phyloP scores from a whole-genome alignment of 495 filamentous ascomycete species.

The Glutinoglossum americanum region DNA sequence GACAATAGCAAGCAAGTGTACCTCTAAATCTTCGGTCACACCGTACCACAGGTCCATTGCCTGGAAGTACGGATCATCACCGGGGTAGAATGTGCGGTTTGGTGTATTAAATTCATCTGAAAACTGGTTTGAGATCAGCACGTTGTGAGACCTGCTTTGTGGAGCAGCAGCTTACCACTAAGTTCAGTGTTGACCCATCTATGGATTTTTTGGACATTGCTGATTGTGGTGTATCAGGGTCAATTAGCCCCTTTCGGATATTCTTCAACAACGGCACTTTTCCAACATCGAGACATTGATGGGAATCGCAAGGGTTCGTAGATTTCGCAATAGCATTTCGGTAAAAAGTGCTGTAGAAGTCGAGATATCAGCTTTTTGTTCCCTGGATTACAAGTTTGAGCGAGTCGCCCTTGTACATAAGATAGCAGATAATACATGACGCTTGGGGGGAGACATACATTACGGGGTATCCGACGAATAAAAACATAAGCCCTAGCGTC shows the following conservation, averaged over 20 bases:
- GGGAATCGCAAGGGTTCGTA: conserved; percentile 17
- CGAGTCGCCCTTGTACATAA: not conserved
- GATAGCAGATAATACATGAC: not conserved
- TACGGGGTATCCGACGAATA: conserved; percentile 57
- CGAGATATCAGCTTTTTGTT: not conserved
- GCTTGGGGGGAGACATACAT: conserved; percentile 32
- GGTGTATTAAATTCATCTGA: conserved; percentile 61
- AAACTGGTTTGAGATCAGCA: conserved; percentile 24
- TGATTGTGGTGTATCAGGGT: conserved; percentile 46
- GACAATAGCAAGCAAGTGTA: conserved; percentile 6
- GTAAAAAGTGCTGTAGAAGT: conserved; percentile 31
- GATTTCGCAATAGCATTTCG: conserved; percentile 15
- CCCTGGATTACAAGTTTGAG: conserved; percentile 5
- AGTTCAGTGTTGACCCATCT: conserved; percentile 37
- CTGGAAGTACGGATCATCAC: conserved; percentile 51
- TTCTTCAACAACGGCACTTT: conserved; percentile 36
- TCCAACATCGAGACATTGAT: conserved; percentile 37
- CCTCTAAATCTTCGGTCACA: conserved; percentile 53
- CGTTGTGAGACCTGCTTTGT: not conserved
- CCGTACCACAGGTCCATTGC: conserved; percentile 65
- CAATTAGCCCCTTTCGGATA: conserved; percentile 37
- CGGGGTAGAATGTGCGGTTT: conserved; percentile 50
- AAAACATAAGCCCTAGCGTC: conserved; percentile 35
- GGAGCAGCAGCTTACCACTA: conserved; percentile 30
- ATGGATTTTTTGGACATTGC: conserved; percentile 32